Base-by-base conservation (phyloP, 176 grass and related monocot genomes). In the Microstegium vimineum region DNA sequence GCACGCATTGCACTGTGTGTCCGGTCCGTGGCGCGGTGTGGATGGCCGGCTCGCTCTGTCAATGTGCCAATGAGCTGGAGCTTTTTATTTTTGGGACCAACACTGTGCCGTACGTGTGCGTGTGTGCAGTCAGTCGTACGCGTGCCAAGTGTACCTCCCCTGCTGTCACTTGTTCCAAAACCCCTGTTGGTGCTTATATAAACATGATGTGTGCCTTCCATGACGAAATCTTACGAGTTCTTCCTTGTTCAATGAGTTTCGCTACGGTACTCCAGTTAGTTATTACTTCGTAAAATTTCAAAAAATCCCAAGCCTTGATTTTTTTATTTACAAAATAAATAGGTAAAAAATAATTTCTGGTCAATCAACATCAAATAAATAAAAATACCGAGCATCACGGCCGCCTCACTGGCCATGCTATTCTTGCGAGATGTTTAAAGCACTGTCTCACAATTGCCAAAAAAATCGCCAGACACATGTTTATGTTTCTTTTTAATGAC, bases 51-150 rank as follows among this genome's bases (percentile, higher is more conserved):
- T 77, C 78, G 57, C 78, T 82, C 78, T 73, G 35, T 64, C 56
- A 75, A 77, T 63, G 81, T 78, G 65, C 56, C 12, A 6, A 23
- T 27, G 34, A 65, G 78, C 83, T 66, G 57, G 59, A 75, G 82
- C 46, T 34, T 85, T 86, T 85, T 86, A 31, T n/a, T 76, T 81
- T 82, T 82, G 71, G 62, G 71, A 59, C 23, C 23, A 81, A 57
- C 65, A 70, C 65, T 23, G 62, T 25, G 42, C 65, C 16, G 82
- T 25, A 32, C 16, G 82, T 25, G 42, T 73, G 64, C 27, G 25
- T 28, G 62, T 54, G 43, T 84, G 73, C 25, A 68, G 30, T 32
- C 82, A 59, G 34, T 42, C 62, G 4, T 69, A 31, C 27, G 35
- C 35, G 42, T 76, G 77, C 65, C 42, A 57, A 77, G 12, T 89